Percentiles rank a stretch among this genome's conserved stretches.
phyloP scores from a whole-genome alignment of 2,329 filamentous ascomycete genomes.

The Diaporthe eres region DNA sequence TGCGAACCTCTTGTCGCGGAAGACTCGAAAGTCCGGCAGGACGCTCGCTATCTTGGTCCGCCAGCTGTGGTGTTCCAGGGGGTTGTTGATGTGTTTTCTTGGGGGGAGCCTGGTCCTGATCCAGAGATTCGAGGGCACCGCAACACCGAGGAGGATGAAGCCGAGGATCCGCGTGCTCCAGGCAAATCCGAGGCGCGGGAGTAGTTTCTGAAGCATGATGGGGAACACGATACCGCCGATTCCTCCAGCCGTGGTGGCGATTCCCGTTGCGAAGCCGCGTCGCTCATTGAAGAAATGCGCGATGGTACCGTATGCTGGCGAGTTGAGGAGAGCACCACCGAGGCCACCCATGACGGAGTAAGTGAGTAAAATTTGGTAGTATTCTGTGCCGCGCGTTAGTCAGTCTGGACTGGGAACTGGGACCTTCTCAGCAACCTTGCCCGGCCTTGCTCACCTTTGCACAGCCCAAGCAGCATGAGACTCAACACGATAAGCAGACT shows the following conservation, averaged over 20 bases:
- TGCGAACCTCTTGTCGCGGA: slow-evolving; percentile 71
- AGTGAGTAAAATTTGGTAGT: slow-evolving; percentile 85
- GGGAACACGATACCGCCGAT: slow-evolving; percentile 78
- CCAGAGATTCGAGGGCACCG: slow-evolving; percentile 62
- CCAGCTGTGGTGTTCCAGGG: neutral
- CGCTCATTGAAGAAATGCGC: slow-evolving; percentile 84
- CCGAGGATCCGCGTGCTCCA: slow-evolving; percentile 66
- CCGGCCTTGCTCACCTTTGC: slow-evolving; percentile 60
- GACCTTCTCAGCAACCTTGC: neutral
- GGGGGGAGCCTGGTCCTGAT: slow-evolving; percentile 69
- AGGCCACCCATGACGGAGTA: slow-evolving; percentile 82
- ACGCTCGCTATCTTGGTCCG: slow-evolving; percentile 50
- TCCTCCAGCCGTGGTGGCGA: slow-evolving; percentile 81
- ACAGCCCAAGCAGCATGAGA: slow-evolving; percentile 78
- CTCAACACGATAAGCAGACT: slow-evolving; percentile 72
- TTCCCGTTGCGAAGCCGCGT: slow-evolving; percentile 83
- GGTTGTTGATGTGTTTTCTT: slow-evolving; percentile 45
- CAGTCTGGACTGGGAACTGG: slow-evolving; percentile 12
- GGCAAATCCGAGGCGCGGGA: slow-evolving; percentile 62
- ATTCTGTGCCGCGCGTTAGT: slow-evolving; percentile 57
- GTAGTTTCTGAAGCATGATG: slow-evolving; percentile 60
- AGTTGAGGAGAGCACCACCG: slow-evolving; percentile 83
- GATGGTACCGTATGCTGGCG: slow-evolving; percentile 80
- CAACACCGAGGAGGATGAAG: slow-evolving; percentile 63
- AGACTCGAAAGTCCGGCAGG: slow-evolving; percentile 73